phyloP scores from a whole-genome alignment of 352 stramenopile genomes.

The Pythium sp. region DNA sequence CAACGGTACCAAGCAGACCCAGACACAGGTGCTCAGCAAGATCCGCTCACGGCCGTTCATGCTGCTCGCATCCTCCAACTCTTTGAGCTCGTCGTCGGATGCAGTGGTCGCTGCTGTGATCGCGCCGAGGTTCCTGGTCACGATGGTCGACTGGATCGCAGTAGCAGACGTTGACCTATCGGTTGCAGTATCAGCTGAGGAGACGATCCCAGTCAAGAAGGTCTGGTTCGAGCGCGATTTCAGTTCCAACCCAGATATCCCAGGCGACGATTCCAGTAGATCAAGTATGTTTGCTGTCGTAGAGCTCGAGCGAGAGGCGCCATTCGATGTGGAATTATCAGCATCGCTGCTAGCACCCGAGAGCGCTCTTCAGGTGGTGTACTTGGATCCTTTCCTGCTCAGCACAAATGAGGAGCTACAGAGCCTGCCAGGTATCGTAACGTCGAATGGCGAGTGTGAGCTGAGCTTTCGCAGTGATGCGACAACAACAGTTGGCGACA shows the following conservation, averaged over 20 bases:
- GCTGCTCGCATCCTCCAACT: background rate
- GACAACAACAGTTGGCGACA: background rate
- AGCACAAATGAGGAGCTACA: background rate
- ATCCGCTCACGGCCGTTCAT: background rate
- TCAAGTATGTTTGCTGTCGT: background rate
- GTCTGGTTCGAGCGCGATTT: slow-evolving; percentile 5
- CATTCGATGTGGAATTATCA: background rate
- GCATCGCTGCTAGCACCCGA: background rate
- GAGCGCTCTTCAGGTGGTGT: background rate
- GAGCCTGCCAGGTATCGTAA: background rate
- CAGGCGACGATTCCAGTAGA: background rate
- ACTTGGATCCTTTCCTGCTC: background rate
- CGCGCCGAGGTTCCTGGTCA: background rate
- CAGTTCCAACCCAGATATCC: background rate
- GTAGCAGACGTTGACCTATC: background rate
- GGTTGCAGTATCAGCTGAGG: background rate
- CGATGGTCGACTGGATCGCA: background rate
- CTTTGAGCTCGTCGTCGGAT: background rate
- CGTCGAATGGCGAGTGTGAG: background rate
- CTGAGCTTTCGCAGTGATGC: background rate
- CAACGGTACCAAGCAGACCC: background rate
- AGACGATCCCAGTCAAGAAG: slow-evolving; percentile 4
- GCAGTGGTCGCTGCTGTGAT: background rate
- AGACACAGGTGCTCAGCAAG: background rate
- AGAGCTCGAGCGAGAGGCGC: background rate